These are phyloP conservation scores for Labyrinthula sp. DNA, from an alignment of 352 stramenopile genomes.

Conservation along the genomic window DNA sequence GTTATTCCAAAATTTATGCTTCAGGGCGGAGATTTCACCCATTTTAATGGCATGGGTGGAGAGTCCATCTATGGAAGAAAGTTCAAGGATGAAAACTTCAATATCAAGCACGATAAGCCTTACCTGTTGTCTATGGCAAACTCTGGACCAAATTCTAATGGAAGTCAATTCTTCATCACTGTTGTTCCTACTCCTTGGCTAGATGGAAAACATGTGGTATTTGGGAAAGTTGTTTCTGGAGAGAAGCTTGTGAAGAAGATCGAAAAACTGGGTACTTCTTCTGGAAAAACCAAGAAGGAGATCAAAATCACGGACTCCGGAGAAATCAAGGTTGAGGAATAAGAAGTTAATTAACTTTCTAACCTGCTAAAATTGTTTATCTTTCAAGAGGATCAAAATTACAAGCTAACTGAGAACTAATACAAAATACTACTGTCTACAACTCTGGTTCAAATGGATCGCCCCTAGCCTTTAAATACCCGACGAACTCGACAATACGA, in stretches of 20 bases:
- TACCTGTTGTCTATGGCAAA: constrained; percentile 92
- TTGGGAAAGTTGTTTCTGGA: constrained; percentile 57
- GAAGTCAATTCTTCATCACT: constrained; percentile 99
- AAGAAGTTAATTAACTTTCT: no score
- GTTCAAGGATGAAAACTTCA: constrained; percentile 74
- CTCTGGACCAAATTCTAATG: constrained; percentile 79
- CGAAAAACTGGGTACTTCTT: constrained; percentile 70
- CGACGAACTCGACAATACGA: no score
- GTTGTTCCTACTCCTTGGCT: constrained; percentile 81
- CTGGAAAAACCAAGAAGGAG: constrained; percentile 56
- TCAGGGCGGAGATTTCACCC: constrained; percentile 77
- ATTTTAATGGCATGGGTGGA: constrained; percentile 65
- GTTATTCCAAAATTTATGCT: constrained; percentile 83
- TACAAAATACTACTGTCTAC: no score
- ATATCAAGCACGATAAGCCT: constrained; percentile 49
- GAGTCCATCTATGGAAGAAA: constrained; percentile 78
- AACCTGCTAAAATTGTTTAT: no score
- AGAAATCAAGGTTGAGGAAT: constrained; percentile 32
- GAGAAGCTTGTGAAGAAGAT: constrained; percentile 90
- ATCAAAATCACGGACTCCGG: constrained; percentile 84
- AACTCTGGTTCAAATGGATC: no score
- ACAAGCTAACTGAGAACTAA: no score
- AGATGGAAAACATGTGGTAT: constrained; percentile 92
- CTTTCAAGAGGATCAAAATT: no score
- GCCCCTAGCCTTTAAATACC: no score